Conservation (phyloP, 257 asterid species). For the Capsicum chinense region DNA sequence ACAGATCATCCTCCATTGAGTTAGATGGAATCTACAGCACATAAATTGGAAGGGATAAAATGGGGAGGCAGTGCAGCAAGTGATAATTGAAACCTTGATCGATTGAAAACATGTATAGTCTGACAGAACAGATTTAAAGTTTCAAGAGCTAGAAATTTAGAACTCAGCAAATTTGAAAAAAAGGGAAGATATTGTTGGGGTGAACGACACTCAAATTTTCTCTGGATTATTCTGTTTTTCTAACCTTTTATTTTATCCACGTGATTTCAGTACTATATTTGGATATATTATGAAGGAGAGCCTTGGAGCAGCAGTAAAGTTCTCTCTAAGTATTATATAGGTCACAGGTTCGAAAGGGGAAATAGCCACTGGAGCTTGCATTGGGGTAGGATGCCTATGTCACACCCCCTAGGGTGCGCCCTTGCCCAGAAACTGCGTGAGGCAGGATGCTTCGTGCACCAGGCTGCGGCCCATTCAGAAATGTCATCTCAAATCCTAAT, state of each 20-base stretch:
- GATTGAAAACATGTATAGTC: not conserved
- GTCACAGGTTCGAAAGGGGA: too few species aligned
- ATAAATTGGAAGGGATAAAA: not conserved
- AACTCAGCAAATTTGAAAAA: not conserved
- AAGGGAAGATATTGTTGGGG: not conserved
- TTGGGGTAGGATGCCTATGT: not conserved
- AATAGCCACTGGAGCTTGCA: too few species aligned
- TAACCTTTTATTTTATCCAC: not conserved
- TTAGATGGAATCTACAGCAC: not conserved
- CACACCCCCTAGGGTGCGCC: too few species aligned
- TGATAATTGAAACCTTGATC: not conserved
- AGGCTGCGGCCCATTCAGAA: not conserved
- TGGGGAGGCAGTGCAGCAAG: not conserved
- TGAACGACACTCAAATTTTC: not conserved
- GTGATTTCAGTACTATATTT: not conserved
- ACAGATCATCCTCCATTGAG: not conserved
- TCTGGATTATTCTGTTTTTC: not conserved
- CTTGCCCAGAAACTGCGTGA: too few species aligned
- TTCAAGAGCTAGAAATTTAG: not conserved
- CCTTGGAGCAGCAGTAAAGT: not conserved
- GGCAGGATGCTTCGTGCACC: too few species aligned
- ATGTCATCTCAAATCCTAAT: not conserved
- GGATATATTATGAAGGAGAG: not conserved
- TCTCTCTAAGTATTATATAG: not conserved
- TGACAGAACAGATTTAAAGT: not conserved